phyloP scores from a whole-genome alignment of 1,284 basidiomycete species.

The Melampsora occidentalis region DNA sequence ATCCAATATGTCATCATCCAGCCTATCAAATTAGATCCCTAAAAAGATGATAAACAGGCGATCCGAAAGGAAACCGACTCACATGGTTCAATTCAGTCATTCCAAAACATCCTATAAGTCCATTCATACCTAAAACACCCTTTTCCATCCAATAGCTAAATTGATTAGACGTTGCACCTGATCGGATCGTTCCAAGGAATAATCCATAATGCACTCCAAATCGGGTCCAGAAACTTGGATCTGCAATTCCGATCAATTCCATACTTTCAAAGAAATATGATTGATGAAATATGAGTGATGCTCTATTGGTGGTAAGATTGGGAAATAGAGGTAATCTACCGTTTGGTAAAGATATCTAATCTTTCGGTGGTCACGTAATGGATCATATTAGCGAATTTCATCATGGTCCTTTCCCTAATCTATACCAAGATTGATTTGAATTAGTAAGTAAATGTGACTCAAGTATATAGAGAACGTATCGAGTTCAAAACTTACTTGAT shows the following conservation, averaged over 20 bases:
- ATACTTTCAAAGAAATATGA: constrained; percentile 5
- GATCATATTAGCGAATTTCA: constrained; percentile 52
- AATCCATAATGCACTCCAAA: constrained; percentile 62
- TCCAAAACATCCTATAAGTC: constrained; percentile 62
- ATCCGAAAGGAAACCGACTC: constrained; percentile 2
- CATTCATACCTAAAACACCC: constrained; percentile 60
- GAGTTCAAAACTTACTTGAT: constrained; percentile 56
- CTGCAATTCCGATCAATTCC: constrained; percentile 54
- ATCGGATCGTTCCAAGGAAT: constrained; percentile 57
- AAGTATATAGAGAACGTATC: too few species aligned
- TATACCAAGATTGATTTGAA: background rate
- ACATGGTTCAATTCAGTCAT: constrained; percentile 58
- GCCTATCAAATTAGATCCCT: constrained; percentile 21
- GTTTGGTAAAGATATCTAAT: constrained; percentile 58
- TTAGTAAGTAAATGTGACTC: background rate
- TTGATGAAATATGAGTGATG: background rate
- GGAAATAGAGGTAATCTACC: constrained; percentile 46
- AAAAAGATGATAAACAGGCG: constrained; percentile 29
- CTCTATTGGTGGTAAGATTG: background rate
- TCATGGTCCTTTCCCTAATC: constrained; percentile 52
- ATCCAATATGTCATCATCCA: constrained; percentile 45
- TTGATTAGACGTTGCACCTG: constrained; percentile 55
- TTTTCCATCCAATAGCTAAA: constrained; percentile 61
- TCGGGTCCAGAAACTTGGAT: constrained; percentile 61
- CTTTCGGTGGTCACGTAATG: constrained; percentile 56